Evolutionary conservation across 169 alveolate species (phyloP).

Genomic region (Cryptosporidium meleagridis): DNA sequence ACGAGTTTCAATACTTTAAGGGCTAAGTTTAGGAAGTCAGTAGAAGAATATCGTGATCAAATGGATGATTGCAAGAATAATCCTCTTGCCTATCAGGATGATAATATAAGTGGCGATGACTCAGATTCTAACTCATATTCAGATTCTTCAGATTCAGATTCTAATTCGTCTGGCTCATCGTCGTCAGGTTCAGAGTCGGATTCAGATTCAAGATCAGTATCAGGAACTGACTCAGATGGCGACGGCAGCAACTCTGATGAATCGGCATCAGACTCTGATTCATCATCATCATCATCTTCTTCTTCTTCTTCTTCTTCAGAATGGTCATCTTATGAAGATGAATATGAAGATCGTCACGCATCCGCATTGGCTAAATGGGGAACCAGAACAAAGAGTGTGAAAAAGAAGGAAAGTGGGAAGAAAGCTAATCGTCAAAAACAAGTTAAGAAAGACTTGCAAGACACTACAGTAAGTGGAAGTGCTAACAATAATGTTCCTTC

Average conservation of each 20-base stretch:
- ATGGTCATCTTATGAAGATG: conserved; percentile 88
- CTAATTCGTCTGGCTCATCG: background rate
- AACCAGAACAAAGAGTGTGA: conserved; percentile 80
- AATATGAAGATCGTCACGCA: conserved; percentile 84
- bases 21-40: conserved; percentile 85
- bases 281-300: conserved; percentile 74
- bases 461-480: conserved; percentile 77
- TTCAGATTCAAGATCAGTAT: background rate
- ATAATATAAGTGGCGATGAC: conserved; percentile 77
- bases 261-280: conserved; percentile 5
- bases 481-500: conserved; percentile 79
- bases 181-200: background rate
- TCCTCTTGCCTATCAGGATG: conserved; percentile 82
- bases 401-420: conserved; percentile 81
- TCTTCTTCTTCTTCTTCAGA: conserved; percentile 84
- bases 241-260: conserved; percentile 53
- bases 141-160: conserved; percentile 21
- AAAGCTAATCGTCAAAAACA: conserved; percentile 78
- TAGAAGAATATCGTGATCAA: conserved; percentile 82
- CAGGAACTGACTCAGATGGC: conserved; percentile 43
- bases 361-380: conserved; percentile 90
- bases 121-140: conserved; percentile 78
- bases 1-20: conserved; percentile 84
- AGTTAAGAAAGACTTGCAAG: conserved; percentile 76
- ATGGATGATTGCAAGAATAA: conserved; percentile 83